Percentiles rank a stretch among this genome's conserved stretches.
phyloP scores from a whole-genome alignment of 495 filamentous ascomycete species.

The Xylona heveae region DNA sequence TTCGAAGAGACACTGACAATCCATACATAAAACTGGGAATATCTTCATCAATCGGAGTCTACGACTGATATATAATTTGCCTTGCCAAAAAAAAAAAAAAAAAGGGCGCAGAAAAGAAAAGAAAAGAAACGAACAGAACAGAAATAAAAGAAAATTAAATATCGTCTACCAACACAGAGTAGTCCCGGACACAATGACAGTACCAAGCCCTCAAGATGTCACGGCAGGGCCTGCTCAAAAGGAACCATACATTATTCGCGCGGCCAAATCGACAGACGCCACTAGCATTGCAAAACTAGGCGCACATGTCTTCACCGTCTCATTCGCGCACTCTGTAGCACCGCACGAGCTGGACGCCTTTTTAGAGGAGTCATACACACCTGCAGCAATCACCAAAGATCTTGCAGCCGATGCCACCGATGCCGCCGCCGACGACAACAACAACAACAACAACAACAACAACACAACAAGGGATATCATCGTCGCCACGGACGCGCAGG shows the following conservation, averaged over 20 bases:
- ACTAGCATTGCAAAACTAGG: slow-evolving; percentile 15
- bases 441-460: slow-evolving; percentile 9
- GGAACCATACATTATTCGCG: slow-evolving; percentile 12
- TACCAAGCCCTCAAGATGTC: too few relatives aligned
- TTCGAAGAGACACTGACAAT: too few relatives aligned
- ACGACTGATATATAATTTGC: too few relatives aligned
- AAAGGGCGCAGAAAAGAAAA: slow-evolving; percentile 9
- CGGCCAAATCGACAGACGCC: slow-evolving; percentile 13
- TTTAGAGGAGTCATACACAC: slow-evolving; percentile 12
- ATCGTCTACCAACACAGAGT: too few relatives aligned
- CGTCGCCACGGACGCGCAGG: slow-evolving; percentile 4
- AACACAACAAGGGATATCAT: slow-evolving; percentile 13
- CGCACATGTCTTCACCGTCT: slow-evolving; percentile 13
- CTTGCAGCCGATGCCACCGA: too few relatives aligned
- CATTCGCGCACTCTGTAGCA: slow-evolving; percentile 17
- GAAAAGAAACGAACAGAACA: slow-evolving; percentile 5
- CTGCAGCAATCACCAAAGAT: slow-evolving; percentile 9
- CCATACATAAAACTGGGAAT: too few relatives aligned
- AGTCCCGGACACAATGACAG: too few relatives aligned
- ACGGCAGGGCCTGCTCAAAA: too few relatives aligned
- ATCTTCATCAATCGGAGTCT: too few relatives aligned
- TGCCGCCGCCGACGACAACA: too few relatives aligned
- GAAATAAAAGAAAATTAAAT: too few relatives aligned
- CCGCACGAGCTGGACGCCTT: slow-evolving; percentile 14
- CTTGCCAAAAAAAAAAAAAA: slow-evolving; percentile 8